Base-by-base conservation (phyloP, 441 rosid species). In the Populus trichocarpa region DNA sequence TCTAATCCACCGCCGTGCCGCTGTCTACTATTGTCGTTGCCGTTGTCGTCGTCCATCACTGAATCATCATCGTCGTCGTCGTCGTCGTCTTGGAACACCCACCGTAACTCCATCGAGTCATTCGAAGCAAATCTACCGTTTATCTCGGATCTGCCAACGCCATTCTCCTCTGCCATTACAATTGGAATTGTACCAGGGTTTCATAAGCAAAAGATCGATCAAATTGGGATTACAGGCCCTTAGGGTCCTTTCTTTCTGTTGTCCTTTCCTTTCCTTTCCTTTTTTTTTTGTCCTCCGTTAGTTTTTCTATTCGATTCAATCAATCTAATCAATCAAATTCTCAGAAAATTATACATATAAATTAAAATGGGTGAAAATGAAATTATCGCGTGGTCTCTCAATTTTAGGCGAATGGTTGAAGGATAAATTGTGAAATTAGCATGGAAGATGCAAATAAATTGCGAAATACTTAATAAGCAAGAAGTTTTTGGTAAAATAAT, bases 61-160 rank as follows among this genome's bases (percentile, higher is more conserved):
- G 93, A 92, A 69, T 95, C 66, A 22, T 63, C 66, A 69, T 95
- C 66, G 0, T 63, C 66, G 0, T 63, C 97, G 35, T 92, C 97
- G 42, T 94, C 97, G 35, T 92, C 95, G 70, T 92, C 94, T 79
- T 90, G 98, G 77, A 87, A 91, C 74, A 96, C 98, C 98, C 99
- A 96, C 6, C 97, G 91, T 67, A 97, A 96, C 85, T 93, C 99
- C 67, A 83, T 40, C 11, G 97, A 91, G 84, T 91, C 97, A 87
- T 91, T 82, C 8, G 98, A 94, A 32, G 81, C 85, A 70, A 88
- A 65, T 65, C 88, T 86, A 20, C 88, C 89, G 77, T 71, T 86
- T 74, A 76, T 82, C 81, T 88, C 98, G 10, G 83, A 76, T 84
- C 87, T 26, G 3, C 80, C 80, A 8, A 30, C 64, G 23, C 76